Evolutionary conservation across 2,329 filamentous ascomycete genomes (phyloP).

Genomic region (Xylariaceae sp.): DNA sequence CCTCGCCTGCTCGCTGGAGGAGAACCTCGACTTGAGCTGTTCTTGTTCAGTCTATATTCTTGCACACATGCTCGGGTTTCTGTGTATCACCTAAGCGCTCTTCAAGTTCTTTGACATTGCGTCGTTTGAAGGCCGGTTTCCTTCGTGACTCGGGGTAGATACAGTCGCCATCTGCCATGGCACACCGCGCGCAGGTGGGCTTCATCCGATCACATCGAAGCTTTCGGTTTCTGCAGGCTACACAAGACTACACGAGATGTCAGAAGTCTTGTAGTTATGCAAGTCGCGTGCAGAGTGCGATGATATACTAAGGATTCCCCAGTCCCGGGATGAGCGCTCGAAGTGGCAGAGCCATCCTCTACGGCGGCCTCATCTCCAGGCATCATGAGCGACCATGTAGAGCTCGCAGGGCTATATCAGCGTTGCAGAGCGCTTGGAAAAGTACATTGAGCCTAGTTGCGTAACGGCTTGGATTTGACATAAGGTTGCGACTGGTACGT

Average conservation of each 20-base stretch:
- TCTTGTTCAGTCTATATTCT: slow-evolving; percentile 17
- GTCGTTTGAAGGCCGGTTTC: slow-evolving; percentile 83
- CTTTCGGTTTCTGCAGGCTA: slow-evolving; percentile 75
- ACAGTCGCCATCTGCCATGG: slow-evolving; percentile 71
- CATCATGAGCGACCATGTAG: slow-evolving; percentile 16
- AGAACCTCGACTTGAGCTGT: slow-evolving; percentile 79
- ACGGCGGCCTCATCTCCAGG: slow-evolving; percentile 18
- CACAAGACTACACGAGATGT: slow-evolving; percentile 23
- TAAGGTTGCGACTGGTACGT: no score
- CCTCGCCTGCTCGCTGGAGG: slow-evolving; percentile 61
- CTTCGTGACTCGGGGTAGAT: slow-evolving; percentile 85
- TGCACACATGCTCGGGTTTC: background rate
- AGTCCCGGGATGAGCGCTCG: background rate
- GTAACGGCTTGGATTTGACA: no score
- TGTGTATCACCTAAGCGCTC: slow-evolving; percentile 69
- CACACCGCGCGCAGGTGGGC: slow-evolving; percentile 78
- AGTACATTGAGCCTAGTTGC: background rate
- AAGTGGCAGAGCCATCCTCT: slow-evolving; percentile 13
- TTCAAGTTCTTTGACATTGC: slow-evolving; percentile 88
- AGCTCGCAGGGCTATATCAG: background rate
- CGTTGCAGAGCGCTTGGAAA: background rate
- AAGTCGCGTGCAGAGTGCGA: background rate
- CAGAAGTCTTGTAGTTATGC: slow-evolving; percentile 14
- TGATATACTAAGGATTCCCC: slow-evolving; percentile 27
- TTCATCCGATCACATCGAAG: slow-evolving; percentile 80